Percentiles rank a stretch among this genome's conserved stretches.
phyloP scores from a whole-genome alignment of 164 flowering plant genomes.

The Nelumbo lutea region DNA sequence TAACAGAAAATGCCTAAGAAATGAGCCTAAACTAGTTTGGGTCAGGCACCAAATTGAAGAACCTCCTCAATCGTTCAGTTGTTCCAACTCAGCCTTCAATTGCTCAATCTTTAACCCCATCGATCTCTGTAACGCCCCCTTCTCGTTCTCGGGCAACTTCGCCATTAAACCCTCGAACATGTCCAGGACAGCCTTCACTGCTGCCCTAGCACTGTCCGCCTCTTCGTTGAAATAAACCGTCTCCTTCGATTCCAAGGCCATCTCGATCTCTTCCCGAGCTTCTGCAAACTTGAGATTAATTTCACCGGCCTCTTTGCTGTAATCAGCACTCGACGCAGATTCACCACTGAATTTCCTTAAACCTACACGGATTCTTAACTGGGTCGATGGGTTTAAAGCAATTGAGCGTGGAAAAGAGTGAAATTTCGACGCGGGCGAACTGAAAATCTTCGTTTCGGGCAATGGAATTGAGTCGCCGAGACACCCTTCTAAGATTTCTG shows the following conservation, averaged over 20 bases:
- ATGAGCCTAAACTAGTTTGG: not conserved
- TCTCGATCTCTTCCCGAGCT: slow-evolving; percentile 93
- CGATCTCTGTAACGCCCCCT: slow-evolving; percentile 56
- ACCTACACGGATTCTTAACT: slow-evolving; percentile 3
- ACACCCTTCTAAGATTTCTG: too few species aligned
- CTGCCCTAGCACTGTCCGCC: slow-evolving; percentile 69
- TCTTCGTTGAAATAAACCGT: slow-evolving; percentile 90
- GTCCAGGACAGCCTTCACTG: slow-evolving; percentile 67
- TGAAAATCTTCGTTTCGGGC: too few species aligned
- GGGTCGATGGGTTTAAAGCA: slow-evolving; percentile 7
- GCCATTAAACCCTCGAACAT: slow-evolving; percentile 53
- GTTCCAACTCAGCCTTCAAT: slow-evolving; percentile 83
- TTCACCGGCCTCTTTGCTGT: slow-evolving; percentile 56
- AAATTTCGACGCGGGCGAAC: slow-evolving; percentile 10
- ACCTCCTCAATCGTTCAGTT: slow-evolving; percentile 24
- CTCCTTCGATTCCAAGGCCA: slow-evolving; percentile 87
- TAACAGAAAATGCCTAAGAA: too few species aligned
- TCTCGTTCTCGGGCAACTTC: slow-evolving; percentile 50
- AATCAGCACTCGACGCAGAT: slow-evolving; percentile 27
- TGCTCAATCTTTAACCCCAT: slow-evolving; percentile 98
- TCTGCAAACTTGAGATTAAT: slow-evolving; percentile 91
- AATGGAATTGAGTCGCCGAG: too few species aligned
- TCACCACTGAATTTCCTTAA: slow-evolving; percentile 27
- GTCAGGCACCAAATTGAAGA: too few species aligned
- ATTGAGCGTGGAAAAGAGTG: slow-evolving; percentile 14